Evolutionary conservation across 768 basidiomycete species (phyloP).

Genomic region (Rhodotorula taiwanensis): DNA sequence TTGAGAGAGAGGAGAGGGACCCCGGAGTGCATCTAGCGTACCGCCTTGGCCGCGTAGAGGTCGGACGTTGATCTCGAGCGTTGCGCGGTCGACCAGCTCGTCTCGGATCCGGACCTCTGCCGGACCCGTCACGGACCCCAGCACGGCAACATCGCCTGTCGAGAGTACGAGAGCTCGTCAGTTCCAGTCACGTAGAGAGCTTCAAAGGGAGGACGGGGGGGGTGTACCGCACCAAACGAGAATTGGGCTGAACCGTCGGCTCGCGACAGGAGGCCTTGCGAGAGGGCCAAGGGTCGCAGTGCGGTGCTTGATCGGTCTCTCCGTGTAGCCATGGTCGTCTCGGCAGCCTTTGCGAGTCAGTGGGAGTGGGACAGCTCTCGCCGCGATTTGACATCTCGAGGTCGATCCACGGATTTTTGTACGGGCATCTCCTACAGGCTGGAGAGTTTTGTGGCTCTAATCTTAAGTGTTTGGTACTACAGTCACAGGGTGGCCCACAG

Average conservation of each 20-base stretch:
- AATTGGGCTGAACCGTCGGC: conserved; percentile 48
- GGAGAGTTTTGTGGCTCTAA: no score
- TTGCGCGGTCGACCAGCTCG: conserved; percentile 46
- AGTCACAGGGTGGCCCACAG: no score
- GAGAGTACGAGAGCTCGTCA: neutral
- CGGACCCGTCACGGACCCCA: conserved; percentile 47
- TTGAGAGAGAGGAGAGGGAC: neutral
- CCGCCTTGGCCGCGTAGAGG: conserved; percentile 44
- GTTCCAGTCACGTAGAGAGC: no score
- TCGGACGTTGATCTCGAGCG: conserved; percentile 46
- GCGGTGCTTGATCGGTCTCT: conserved; percentile 29
- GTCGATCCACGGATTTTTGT: no score
- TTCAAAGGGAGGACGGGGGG: no score
- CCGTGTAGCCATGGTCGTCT: neutral
- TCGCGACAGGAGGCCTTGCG: conserved; percentile 43
- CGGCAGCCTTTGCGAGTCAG: no score
- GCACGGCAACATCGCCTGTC: conserved; percentile 43
- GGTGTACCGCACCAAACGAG: conserved; percentile 43
- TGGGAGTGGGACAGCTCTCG: no score
- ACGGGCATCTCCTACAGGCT: no score
- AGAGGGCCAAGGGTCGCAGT: conserved; percentile 40
- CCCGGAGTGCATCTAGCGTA: neutral
- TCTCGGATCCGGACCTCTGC: conserved; percentile 47
- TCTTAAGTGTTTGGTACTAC: no score
- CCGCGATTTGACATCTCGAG: no score